Base-by-base conservation (phyloP, 1,139 yeast genomes). In the Diutina scorzettiae region DNA sequence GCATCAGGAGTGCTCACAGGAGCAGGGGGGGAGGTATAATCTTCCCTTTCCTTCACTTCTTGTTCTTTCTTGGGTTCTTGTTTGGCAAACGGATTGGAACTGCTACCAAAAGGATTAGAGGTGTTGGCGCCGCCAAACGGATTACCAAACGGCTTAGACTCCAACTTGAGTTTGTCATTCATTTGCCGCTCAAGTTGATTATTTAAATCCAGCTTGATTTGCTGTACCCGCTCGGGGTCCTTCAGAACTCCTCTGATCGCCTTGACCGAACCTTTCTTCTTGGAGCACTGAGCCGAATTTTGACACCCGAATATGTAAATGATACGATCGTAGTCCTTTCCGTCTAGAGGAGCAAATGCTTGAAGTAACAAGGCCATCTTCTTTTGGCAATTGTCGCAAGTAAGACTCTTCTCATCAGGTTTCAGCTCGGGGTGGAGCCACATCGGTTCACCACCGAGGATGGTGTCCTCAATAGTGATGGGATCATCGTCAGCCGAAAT, bases 251-350 rank as follows among this genome's bases (percentile, higher is more conserved):
- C 95, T 55, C 96, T 67, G 41, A 87, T 64, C 27, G 84, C 86
- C 51, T 81, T 74, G 3, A 86, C 63, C 2, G 81, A 66, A 3
- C 95, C 95, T 18, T 73, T 67, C 50, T 76, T 72, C 47, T 82
- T 69, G 39, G 81, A 71, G 56, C 97, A 91, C 8, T 49, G 50
- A 2, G 49, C 52, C 0, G 78, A 62, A 42, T 76, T 69, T 40
- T 70, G 64, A 60, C 98, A 91, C 2, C 78, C 78, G 58, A 89
- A 82, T 0, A 89, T 70, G 55, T 91, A 91, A 23, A 91, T 59
- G 11, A 78, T 78, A 45, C 98, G 71, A 52, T 87, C 96, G 55
- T 87, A 85, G 41, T 73, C 62, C n/a, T 78, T 70, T 31, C 71
- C 73, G 24, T 78, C 84, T 40, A 85, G 58, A 2, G 94, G 93